Conservation (phyloP, 345 rosid genomes). For the Pugionium cornutum region DNA sequence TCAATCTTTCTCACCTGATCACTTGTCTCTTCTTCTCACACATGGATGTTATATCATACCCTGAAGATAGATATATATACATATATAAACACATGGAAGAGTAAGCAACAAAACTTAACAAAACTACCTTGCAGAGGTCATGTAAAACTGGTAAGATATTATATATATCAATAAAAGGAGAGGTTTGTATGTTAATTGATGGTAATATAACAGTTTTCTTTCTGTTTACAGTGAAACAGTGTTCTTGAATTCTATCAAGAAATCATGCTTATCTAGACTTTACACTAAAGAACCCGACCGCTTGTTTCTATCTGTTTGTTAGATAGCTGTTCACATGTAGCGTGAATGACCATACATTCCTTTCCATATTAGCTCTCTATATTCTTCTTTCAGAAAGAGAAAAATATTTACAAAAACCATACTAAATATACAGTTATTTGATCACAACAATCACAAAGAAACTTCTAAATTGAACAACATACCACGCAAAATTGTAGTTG, state of each 20-base stretch:
- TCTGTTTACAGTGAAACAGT: conserved; percentile 17
- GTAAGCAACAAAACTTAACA: conserved; percentile 1
- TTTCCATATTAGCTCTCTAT: conserved; percentile 14
- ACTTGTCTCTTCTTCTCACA: background rate
- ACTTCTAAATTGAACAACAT: background rate
- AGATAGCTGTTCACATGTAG: conserved; percentile 26
- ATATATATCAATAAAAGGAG: background rate
- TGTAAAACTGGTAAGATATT: conserved; percentile 8
- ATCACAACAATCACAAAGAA: conserved; percentile 22
- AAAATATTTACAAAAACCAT: conserved; percentile 12
- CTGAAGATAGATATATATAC: too few relatives aligned
- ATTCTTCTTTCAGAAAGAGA: conserved; percentile 7
- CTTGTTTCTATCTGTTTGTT: conserved; percentile 40
- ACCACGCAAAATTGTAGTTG: conserved; percentile 7
- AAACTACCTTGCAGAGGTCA: background rate
- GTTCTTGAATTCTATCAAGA: conserved; percentile 33
- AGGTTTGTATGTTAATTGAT: background rate
- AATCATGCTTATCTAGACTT: conserved; percentile 34
- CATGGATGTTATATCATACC: too few relatives aligned
- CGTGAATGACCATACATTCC: conserved; percentile 28
- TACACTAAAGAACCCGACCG: conserved; percentile 34
- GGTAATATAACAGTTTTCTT: too few relatives aligned
- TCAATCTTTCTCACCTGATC: conserved; percentile 23
- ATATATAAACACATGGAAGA: background rate
- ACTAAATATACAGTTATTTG: background rate